Base-by-base conservation (phyloP, 2,329 filamentous ascomycete genomes). In the Amphichorda felina region DNA sequence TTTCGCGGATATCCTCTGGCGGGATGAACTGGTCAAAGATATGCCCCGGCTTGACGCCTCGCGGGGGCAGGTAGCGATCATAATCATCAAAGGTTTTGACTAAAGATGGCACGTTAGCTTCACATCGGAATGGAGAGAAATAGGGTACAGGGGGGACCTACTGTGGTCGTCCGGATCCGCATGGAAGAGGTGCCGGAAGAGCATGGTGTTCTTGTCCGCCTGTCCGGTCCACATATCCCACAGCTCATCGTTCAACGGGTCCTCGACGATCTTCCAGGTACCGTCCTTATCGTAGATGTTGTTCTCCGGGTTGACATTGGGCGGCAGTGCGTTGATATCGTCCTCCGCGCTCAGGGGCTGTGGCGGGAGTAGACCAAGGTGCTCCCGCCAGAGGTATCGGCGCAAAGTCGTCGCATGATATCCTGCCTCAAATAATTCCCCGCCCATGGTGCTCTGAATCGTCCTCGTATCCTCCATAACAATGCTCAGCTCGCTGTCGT, bases 51-150 rank as follows among this genome's bases (percentile, higher is more conserved):
- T 85, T 91, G 41, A 82, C 71, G 4, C 79, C 74, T 33, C 74
- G 72, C 1, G 77, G 68, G 0, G 72, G 84, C 39, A 78, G 64
- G 57, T 89, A 96, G 9, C 68, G 66, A 48, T 94, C 79, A 53
- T 96, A 96, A 43, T 95, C 86, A 2, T 87, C 78, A 46, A 94
- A 96, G 0, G 72, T 93, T 68, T 80, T 84, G 53, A 95, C 78
- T 79, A 35, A 26, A 13, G 22, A 9, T 46, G 38, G 37, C 21
- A 36, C n/a, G 8, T 35, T 7, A 13, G 15, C 9, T 28, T 14
- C n/a, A 9, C 10, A n/a, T 17, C 21, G 10, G 34, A 14, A 30
- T 28, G 26, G 32, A 30, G 7, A 39, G 14, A 8, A 17, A 33
- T 15, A 38, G 16, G 16, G 18, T 28, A 33, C 19, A 38, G 14